Conservation (phyloP, 768 basidiomycete genomes). For the Kwoniella mangroviensis region DNA sequence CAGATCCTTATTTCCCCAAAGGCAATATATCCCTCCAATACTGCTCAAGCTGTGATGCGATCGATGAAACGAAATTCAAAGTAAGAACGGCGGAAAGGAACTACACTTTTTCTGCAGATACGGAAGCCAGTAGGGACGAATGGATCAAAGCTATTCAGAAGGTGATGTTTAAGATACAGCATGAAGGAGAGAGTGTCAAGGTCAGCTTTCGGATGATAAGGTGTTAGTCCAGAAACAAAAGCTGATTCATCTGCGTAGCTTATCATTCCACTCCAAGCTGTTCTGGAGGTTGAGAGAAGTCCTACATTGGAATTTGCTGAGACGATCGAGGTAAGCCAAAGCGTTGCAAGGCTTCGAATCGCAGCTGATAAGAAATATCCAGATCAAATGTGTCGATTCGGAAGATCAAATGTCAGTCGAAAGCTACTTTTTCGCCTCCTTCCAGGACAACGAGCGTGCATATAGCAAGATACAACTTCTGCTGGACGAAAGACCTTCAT, state of each 20-base stretch:
- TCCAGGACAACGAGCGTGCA: conserved; percentile 76
- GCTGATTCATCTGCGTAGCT: conserved; percentile 63
- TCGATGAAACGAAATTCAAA: conserved; percentile 77
- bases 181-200: conserved; percentile 94
- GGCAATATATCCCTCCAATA: conserved; percentile 96
- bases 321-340: conserved; percentile 71
- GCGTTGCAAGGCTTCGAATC: not conserved
- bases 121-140: conserved; percentile 51
- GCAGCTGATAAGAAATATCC: conserved; percentile 7
- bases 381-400: conserved; percentile 71
- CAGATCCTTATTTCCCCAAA: conserved; percentile 96
- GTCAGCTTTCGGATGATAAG: conserved; percentile 57
- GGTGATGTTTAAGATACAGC: conserved; percentile 92
- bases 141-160: conserved; percentile 96
- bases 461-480: conserved; percentile 80
- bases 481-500: conserved; percentile 62
- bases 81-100: conserved; percentile 80
- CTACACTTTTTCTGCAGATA: conserved; percentile 55
- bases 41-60: conserved; percentile 82
- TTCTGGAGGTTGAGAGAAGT: conserved; percentile 86
- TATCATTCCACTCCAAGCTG: conserved; percentile 87
- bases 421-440: conserved; percentile 91
- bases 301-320: conserved; percentile 93
- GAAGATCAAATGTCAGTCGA: conserved; percentile 72
- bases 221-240: not conserved